phyloP scores from a whole-genome alignment of 345 rosid genomes.

The Alliaria petiolata region DNA sequence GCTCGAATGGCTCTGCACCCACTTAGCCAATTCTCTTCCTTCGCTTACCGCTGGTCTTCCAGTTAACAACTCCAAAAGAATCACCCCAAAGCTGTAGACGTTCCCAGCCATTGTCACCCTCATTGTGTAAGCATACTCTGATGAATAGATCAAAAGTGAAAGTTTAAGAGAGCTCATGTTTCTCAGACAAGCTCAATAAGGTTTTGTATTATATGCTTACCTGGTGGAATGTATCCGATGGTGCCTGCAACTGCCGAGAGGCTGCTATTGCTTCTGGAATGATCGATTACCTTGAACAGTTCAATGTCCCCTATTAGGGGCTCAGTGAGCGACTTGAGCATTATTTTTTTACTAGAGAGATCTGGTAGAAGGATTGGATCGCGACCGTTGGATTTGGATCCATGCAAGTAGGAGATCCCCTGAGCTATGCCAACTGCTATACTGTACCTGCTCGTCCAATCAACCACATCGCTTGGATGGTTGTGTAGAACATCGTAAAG shows the following conservation, averaged over 20 bases:
- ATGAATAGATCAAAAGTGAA: not conserved
- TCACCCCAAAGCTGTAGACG: conserved; percentile 75
- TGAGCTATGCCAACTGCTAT: conserved; percentile 84
- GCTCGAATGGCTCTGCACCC: conserved; percentile 50
- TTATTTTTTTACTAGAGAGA: conserved; percentile 68
- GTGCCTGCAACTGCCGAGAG: conserved; percentile 86
- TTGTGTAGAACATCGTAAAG: conserved; percentile 62
- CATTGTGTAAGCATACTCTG: conserved; percentile 97
- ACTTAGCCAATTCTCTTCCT: conserved; percentile 77
- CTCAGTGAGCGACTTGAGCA: conserved; percentile 74
- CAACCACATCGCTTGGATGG: conserved; percentile 42
- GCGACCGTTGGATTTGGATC: conserved; percentile 35
- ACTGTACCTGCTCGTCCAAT: conserved; percentile 86
- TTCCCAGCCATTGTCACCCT: conserved; percentile 81
- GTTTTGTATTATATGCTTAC: conserved; percentile 31
- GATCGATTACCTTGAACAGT: conserved; percentile 80
- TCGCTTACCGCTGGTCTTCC: conserved; percentile 71
- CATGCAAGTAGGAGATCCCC: conserved; percentile 80
- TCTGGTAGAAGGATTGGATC: conserved; percentile 72
- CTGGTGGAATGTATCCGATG: conserved; percentile 86
- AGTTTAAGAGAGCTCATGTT: conserved; percentile 3
- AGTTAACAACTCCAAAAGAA: conserved; percentile 76
- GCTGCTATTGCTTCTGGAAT: conserved; percentile 79
- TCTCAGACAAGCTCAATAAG: not conserved
- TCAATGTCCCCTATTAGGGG: conserved; percentile 82